A percentile compares a stretch with the other conserved stretches of the same genome.
Evolutionary conservation across 1,139 yeast genomes (phyloP).

Genomic region (Hemisphaericaspora subhashii): DNA sequence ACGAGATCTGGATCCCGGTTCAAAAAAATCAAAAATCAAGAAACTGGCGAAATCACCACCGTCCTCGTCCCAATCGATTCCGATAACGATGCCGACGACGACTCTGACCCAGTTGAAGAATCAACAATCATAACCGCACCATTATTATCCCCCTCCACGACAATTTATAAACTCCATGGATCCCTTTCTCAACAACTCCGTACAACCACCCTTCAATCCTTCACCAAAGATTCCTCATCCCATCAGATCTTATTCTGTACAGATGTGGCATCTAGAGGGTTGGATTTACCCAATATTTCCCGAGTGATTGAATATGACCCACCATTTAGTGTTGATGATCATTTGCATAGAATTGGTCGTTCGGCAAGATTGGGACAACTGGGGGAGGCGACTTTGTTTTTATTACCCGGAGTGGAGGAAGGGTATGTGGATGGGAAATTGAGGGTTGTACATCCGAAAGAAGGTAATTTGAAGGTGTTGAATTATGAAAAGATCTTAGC

Average conservation of each 20-base stretch:
- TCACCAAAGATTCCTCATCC: slow-evolving; percentile 42
- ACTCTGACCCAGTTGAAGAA: slow-evolving; percentile 23
- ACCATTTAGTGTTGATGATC: slow-evolving; percentile 69
- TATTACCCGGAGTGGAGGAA: slow-evolving; percentile 88
- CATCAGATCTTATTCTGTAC: slow-evolving; percentile 78
- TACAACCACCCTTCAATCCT: slow-evolving; percentile 70
- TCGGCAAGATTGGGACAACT: slow-evolving; percentile 70
- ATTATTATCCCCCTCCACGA: slow-evolving; percentile 33
- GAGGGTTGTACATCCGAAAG: slow-evolving; percentile 60
- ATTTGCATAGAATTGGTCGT: slow-evolving; percentile 72
- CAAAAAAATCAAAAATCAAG: slow-evolving; percentile 29
- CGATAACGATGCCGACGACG: slow-evolving; percentile 21
- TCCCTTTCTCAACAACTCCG: slow-evolving; percentile 82
- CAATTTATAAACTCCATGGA: slow-evolving; percentile 85
- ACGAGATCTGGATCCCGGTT: slow-evolving; percentile 53
- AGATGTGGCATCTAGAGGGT: slow-evolving; percentile 74
- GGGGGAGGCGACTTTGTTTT: slow-evolving; percentile 69
- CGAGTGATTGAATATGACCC: slow-evolving; percentile 69
- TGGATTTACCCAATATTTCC: slow-evolving; percentile 66
- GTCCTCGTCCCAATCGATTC: slow-evolving; percentile 16
- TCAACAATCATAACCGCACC: slow-evolving; percentile 55
- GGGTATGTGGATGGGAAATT: slow-evolving; percentile 64
- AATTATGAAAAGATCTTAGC: slow-evolving; percentile 55
- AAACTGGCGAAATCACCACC: slow-evolving; percentile 22
- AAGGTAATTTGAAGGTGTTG: slow-evolving; percentile 33